A percentile compares a stretch with the other conserved stretches of the same genome.
These are phyloP conservation scores for Cornus suecica DNA, from an alignment of 148 eudicot species.

Conservation along the genomic window DNA sequence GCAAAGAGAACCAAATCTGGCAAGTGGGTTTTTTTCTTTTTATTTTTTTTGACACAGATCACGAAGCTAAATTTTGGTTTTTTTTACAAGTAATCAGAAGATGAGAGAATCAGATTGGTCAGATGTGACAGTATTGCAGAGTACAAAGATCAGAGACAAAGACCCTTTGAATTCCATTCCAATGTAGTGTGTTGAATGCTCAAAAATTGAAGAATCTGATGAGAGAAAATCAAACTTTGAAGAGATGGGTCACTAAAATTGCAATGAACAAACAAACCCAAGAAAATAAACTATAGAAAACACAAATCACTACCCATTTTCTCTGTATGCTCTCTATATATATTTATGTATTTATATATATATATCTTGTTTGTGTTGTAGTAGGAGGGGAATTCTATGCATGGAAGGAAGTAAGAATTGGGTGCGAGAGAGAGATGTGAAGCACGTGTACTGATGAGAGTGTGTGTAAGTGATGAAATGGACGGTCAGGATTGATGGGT, in stretches of 20 bases:
- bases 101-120: slow-evolving; percentile 32
- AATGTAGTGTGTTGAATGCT: neutral
- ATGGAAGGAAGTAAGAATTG: slow-evolving; percentile 18
- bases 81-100: neutral
- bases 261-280: slow-evolving; percentile 22
- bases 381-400: slow-evolving; percentile 46
- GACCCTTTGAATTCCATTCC: slow-evolving; percentile 40
- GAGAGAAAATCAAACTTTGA: slow-evolving; percentile 7
- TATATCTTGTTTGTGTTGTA: slow-evolving; percentile 16
- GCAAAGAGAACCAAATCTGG: slow-evolving; percentile 37
- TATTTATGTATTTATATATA: slow-evolving; percentile 15
- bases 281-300: slow-evolving; percentile 12
- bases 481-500: slow-evolving; percentile 31
- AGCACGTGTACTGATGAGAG: slow-evolving; percentile 35
- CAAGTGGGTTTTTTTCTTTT: slow-evolving; percentile 32
- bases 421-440: neutral
- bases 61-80: slow-evolving; percentile 37
- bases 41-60: slow-evolving; percentile 43
- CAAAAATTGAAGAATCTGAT: slow-evolving; percentile 8
- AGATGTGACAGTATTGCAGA: slow-evolving; percentile 52
- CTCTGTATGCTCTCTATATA: slow-evolving; percentile 16
- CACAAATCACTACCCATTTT: slow-evolving; percentile 10
- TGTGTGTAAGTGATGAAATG: slow-evolving; percentile 16
- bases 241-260: slow-evolving; percentile 16
- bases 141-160: slow-evolving; percentile 54